Conservation (phyloP, 176 grass and related monocot species). For the Oryza punctata region DNA sequence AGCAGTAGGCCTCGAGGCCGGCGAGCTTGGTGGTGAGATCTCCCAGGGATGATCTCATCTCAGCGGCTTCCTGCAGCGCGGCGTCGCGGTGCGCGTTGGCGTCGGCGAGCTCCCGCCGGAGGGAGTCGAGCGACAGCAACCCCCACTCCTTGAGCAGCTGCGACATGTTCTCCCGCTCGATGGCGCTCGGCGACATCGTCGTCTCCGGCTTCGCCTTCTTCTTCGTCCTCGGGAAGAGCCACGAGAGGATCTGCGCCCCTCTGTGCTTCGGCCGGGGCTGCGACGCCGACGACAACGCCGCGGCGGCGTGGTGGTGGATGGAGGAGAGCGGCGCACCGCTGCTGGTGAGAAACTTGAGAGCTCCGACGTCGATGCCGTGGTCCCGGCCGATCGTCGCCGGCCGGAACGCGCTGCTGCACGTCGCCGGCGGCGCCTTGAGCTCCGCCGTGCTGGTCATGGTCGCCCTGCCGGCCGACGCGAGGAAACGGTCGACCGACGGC, state of each 20-base stretch:
- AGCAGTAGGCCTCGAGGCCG: constrained; percentile 69
- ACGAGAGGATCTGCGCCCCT: constrained; percentile 68
- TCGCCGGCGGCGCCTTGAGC: constrained; percentile 47
- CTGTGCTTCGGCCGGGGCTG: constrained; percentile 53
- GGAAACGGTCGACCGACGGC: constrained; percentile 43
- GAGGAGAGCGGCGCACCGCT: constrained; percentile 34
- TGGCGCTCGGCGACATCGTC: constrained; percentile 45
- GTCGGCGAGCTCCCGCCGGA: constrained; percentile 73
- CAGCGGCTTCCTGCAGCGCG: constrained; percentile 66
- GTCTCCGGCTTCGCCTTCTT: constrained; percentile 62
- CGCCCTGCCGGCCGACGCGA: constrained; percentile 43
- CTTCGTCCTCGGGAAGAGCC: constrained; percentile 74
- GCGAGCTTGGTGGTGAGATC: constrained; percentile 72
- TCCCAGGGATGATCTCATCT: constrained; percentile 63
- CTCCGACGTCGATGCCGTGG: constrained; percentile 28
- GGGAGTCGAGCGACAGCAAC: constrained; percentile 67
- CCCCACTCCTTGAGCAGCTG: constrained; percentile 87
- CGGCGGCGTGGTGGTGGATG: constrained; percentile 13
- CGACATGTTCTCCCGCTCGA: constrained; percentile 73
- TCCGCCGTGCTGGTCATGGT: constrained; percentile 44
- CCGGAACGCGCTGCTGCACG: constrained; percentile 52
- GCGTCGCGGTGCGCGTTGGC: constrained; percentile 70
- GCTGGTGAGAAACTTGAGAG: constrained; percentile 20
- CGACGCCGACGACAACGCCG: not conserved
- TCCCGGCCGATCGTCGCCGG: constrained; percentile 55